Evolutionary conservation across 2,329 filamentous ascomycete genomes (phyloP), one percentile per base, ranked within the genome.

Genomic region (Dactylonectria macrodidyma): DNA sequence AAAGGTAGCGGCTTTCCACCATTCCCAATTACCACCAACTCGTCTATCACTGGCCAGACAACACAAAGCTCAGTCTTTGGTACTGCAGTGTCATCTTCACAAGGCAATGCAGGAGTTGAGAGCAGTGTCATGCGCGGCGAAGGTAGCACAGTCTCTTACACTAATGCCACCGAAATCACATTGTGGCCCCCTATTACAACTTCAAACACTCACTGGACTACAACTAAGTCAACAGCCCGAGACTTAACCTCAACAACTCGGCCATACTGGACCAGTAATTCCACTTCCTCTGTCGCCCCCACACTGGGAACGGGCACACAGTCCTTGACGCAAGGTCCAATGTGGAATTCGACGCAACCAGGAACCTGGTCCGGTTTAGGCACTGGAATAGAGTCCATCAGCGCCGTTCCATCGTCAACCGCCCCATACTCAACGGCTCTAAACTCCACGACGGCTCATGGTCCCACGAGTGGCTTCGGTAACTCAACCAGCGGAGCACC

Each of bases 151-250:
- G 57, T 64, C 3, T 57, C 74, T 3, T 74, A 63, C 47, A 44
- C 19, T 12, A 77, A 76, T 54, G 71, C 69, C 7, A 71, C 74
- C 19, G 52, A 57, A 19, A 51, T 62, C 26, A 65, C 61, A 4
- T 34, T 58, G 14, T 58, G 57, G 34, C 14, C 59, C 34, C 19
- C 66, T 22, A 50, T 34, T 7, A 69, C 66, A 8, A 59, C 44
- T 11, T 58, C 58, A 5, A 50, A 48, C 33, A 51, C 46, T 12
- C 56, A 46, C n/a, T 69, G 67, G 3, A 30, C 60, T 33, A 44
- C 16, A 52, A 36, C 22, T 64, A 47, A 16, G 51, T 68, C 26
- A 66, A 57, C 59, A 14, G 59, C 54, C 12, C 44, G 22, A 14
- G 59, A 57, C 3, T 51, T 60, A 47, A 68, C 59, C 48, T 58